Evolutionary conservation across 495 filamentous ascomycete species (phyloP).

Genomic region (Amphirosellinia nigrospora): DNA sequence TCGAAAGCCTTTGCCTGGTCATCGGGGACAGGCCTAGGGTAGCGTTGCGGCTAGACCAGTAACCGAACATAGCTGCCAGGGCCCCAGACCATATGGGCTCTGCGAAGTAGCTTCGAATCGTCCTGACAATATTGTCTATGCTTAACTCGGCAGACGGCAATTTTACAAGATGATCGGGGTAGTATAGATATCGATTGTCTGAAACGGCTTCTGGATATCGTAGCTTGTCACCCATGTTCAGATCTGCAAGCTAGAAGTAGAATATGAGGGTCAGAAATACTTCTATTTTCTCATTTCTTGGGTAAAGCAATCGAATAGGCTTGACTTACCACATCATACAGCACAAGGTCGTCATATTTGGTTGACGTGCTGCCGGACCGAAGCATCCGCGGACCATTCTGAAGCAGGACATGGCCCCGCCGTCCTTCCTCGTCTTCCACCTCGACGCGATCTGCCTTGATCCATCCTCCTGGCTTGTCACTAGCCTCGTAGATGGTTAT

Average conservation of each 20-base stretch:
- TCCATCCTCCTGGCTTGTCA: slow-evolving; percentile 79
- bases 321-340: slow-evolving; percentile 51
- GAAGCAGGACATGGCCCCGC: slow-evolving; percentile 70
- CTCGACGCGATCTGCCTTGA: slow-evolving; percentile 69
- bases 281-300: slow-evolving; percentile 6
- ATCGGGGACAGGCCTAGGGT: neutral
- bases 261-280: slow-evolving; percentile 11
- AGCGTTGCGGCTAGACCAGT: slow-evolving; percentile 24
- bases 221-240: slow-evolving; percentile 68
- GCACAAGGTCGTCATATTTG: slow-evolving; percentile 49
- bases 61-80: slow-evolving; percentile 47
- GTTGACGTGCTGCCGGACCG: slow-evolving; percentile 47
- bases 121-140: slow-evolving; percentile 28
- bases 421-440: slow-evolving; percentile 61
- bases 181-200: slow-evolving; percentile 84
- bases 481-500: slow-evolving; percentile 83
- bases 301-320: neutral
- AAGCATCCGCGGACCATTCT: slow-evolving; percentile 84
- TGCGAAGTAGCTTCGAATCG: slow-evolving; percentile 44
- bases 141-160: slow-evolving; percentile 58
- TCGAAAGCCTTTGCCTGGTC: neutral
- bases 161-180: slow-evolving; percentile 83
- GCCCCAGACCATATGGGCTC: slow-evolving; percentile 71
- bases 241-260: slow-evolving; percentile 62
- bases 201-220: slow-evolving; percentile 54